These are phyloP conservation scores for Grosmannia serpens DNA, from an alignment of 2,329 filamentous ascomycete genomes.

Conservation along the genomic window DNA sequence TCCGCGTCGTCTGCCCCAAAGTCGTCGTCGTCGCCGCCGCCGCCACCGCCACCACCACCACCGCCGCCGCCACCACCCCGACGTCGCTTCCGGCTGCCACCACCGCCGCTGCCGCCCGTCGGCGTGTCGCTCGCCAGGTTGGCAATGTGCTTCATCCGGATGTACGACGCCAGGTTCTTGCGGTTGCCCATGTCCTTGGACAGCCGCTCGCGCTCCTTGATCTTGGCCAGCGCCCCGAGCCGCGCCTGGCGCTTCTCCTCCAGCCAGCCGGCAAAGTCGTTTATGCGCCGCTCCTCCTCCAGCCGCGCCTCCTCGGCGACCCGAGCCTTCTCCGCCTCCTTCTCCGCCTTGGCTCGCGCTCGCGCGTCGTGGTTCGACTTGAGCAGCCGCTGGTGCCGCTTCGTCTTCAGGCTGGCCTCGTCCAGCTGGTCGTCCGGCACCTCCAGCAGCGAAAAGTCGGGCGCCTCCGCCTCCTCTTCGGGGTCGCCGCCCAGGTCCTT, in stretches of 20 bases:
- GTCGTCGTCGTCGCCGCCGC: conserved; percentile 60
- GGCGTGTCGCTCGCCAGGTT: conserved; percentile 88
- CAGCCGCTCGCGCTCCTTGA: conserved; percentile 86
- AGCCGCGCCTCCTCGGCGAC: conserved; percentile 71
- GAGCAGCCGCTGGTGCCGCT: conserved; percentile 81
- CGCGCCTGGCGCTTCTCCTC: conserved; percentile 67
- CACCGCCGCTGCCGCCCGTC: conserved; percentile 16
- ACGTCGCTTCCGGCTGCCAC: conserved; percentile 19
- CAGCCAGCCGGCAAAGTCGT: conserved; percentile 78
- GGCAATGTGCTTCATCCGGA: conserved; percentile 96
- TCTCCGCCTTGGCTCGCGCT: conserved; percentile 88
- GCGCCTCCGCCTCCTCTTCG: conserved; percentile 64
- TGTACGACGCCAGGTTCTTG: conserved; percentile 90
- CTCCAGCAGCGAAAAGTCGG: conserved; percentile 80
- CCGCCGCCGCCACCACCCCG: conserved; percentile 55
- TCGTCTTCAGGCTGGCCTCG: conserved; percentile 81
- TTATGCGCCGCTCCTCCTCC: conserved; percentile 74
- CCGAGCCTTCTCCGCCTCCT: conserved; percentile 82
- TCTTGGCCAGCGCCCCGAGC: conserved; percentile 60
- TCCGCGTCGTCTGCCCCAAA: conserved; percentile 97
- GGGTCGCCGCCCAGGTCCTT: conserved; percentile 69
- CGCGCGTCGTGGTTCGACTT: conserved; percentile 93
- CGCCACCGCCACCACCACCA: conserved; percentile 68
- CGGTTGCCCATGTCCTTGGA: conserved; percentile 93
- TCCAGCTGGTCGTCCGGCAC: conserved; percentile 86